Evolutionary conservation across 352 stramenopile genomes (phyloP).

Genomic region (Ochromonadaceae sp.): DNA sequence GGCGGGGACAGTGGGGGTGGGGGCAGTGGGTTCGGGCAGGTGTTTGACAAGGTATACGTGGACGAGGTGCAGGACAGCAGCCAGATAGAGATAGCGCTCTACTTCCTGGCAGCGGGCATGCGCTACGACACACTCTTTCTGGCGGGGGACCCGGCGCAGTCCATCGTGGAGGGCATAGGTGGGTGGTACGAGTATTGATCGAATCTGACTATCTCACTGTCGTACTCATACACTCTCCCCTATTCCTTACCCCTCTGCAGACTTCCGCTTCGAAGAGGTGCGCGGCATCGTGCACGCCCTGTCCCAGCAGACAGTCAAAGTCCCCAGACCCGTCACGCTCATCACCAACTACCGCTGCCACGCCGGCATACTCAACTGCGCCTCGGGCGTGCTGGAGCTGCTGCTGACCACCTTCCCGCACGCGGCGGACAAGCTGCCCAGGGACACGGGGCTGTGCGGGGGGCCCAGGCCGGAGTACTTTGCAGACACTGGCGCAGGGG

Average conservation of each 20-base stretch:
- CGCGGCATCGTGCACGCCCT: slow-evolving; percentile 22
- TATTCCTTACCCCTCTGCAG: too few species aligned
- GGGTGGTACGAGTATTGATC: too few species aligned
- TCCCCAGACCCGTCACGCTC: not conserved
- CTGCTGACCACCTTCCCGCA: slow-evolving; percentile 34
- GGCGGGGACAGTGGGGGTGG: too few species aligned
- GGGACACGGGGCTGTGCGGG: slow-evolving; percentile 34
- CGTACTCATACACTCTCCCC: too few species aligned
- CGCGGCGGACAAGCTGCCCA: slow-evolving; percentile 29
- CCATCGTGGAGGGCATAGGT: slow-evolving; percentile 32
- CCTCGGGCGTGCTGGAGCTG: slow-evolving; percentile 25
- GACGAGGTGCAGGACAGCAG: slow-evolving; percentile 25
- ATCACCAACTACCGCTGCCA: slow-evolving; percentile 35
- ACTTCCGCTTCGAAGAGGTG: slow-evolving; percentile 44
- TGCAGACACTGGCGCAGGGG: slow-evolving; percentile 22
- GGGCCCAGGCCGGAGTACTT: slow-evolving; percentile 34
- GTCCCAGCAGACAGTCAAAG: not conserved
- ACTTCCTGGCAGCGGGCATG: slow-evolving; percentile 32
- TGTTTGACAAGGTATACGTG: slow-evolving; percentile 19
- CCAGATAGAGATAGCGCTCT: slow-evolving; percentile 23
- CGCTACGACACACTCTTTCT: slow-evolving; percentile 35
- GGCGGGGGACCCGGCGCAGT: slow-evolving; percentile 37
- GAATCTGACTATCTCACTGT: too few species aligned
- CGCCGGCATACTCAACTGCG: slow-evolving; percentile 31
- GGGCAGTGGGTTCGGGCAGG: not conserved